Evolutionary conservation across 2,329 filamentous ascomycete species (phyloP).

Genomic region (Westerdykella sp.): DNA sequence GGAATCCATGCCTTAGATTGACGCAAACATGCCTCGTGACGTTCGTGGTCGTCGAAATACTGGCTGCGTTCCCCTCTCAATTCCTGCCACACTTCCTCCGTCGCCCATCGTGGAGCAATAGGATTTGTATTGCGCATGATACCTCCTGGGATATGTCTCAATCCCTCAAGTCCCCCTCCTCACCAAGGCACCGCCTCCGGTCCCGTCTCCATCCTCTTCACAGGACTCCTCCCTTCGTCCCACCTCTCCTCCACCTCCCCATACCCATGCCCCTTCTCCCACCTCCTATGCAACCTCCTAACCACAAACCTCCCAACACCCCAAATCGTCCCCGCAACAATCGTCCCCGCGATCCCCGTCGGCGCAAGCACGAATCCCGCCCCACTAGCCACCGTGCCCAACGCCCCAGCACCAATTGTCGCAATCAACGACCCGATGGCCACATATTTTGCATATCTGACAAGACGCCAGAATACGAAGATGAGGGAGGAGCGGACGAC

Average conservation of each 20-base stretch:
- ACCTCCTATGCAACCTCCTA: slow-evolving; percentile 27
- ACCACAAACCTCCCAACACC: slow-evolving; percentile 35
- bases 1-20: too few species aligned
- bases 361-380: slow-evolving; percentile 40
- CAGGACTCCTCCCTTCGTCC: slow-evolving; percentile 8
- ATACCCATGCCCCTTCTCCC: slow-evolving; percentile 16
- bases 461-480: slow-evolving; percentile 40
- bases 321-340: slow-evolving; percentile 35
- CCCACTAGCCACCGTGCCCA: slow-evolving; percentile 34
- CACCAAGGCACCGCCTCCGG: slow-evolving; percentile 6
- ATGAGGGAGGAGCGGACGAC: slow-evolving; percentile 34
- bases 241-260: slow-evolving; percentile 17
- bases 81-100: too few species aligned
- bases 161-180: neutral
- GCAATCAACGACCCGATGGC: slow-evolving; percentile 37
- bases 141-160: too few species aligned
- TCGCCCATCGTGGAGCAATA: too few species aligned
- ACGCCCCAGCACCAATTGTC: slow-evolving; percentile 34
- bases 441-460: slow-evolving; percentile 41
- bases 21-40: too few species aligned
- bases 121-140: too few species aligned
- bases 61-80: too few species aligned
- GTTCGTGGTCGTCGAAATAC: too few species aligned
- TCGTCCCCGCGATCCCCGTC: slow-evolving; percentile 36
- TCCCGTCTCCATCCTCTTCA: slow-evolving; percentile 6